Base-by-base conservation (phyloP, 768 basidiomycete genomes). In the Russula sp. region DNA sequence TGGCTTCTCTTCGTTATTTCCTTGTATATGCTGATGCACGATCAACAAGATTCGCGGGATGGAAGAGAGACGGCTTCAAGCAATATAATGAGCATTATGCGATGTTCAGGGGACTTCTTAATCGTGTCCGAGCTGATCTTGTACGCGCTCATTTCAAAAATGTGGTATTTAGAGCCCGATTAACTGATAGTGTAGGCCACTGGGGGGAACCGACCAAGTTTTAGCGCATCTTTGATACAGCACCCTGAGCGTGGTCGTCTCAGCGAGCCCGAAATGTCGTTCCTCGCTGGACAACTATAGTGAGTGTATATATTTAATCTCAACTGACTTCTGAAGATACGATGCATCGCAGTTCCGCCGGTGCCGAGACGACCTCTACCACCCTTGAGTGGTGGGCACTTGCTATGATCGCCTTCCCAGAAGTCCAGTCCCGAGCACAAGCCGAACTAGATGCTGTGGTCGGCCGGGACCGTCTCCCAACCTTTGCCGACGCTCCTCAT, bases 381-480 rank as follows among this genome's bases (percentile, higher is more conserved):
- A 53, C 45, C 13, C 48, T 67, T 13, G 1, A 1, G 11, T 56
- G 60, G 52, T 67, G 56, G 60, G 10, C 49, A 8, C 60, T 61
- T 11, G 59, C 57, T 1, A 55, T 64, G 58, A 43, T 67, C 3
- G 58, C 65, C 22, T 58, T 67, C 46, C 68, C 59, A 13, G 51
- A 59, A 0, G 54, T 47, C 1, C 63, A 64, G 55, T 41, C 22
- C 8, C 45, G 52, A 20, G 64, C 64, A 3, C 66, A 69, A 22
- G 51, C 36, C 20, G 61, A 66, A 48, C 35, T 69, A 13, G 67
- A 66, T 18, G 10, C 29, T 4, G 65, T 65, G 7, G 58, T 65
- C 10, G 66, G 65, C 0, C 50, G 43, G 1, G 62, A 63, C 20
- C 55, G 58, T 16, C 29, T 64, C 10, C 67, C 65, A 4, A 61